Evolutionary conservation across 768 basidiomycete genomes (phyloP).

Genomic region (Podaxis mareebaensis): DNA sequence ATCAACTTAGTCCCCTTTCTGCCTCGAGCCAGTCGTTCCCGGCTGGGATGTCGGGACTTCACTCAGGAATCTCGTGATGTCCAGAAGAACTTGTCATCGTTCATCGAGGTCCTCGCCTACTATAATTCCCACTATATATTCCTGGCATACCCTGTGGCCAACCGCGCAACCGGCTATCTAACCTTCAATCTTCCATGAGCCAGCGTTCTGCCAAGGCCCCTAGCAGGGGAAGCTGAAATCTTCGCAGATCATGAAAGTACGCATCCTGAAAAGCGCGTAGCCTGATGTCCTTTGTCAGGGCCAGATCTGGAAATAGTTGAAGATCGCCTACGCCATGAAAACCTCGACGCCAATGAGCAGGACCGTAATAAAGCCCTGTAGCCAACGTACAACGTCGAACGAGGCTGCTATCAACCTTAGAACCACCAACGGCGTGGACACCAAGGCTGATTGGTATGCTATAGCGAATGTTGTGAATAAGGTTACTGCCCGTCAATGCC

Average conservation of each 20-base stretch:
- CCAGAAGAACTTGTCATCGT: too few species aligned
- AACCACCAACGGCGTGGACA: conserved; percentile 62
- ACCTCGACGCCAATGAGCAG: conserved; percentile 18
- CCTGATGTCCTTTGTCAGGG: background rate
- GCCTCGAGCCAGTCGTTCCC: too few species aligned
- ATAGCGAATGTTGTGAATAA: background rate
- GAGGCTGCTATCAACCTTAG: conserved; percentile 56
- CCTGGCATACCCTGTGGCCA: too few species aligned
- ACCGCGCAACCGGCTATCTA: background rate
- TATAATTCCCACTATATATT: too few species aligned
- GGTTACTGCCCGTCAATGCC: background rate
- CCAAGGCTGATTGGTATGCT: conserved; percentile 81
- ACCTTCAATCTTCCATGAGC: background rate
- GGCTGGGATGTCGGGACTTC: too few species aligned
- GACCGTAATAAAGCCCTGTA: too few species aligned
- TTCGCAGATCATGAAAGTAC: background rate
- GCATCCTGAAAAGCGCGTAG: conserved; percentile 4
- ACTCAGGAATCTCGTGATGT: too few species aligned
- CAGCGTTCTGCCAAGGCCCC: background rate
- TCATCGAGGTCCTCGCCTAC: too few species aligned
- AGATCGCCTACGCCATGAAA: background rate
- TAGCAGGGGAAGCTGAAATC: background rate
- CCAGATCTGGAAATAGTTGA: background rate
- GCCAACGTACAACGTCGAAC: conserved; percentile 35
- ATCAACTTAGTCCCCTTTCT: background rate